A percentile compares a stretch with the other conserved stretches of the same genome.
These are phyloP conservation scores for Blastobotrys apis DNA, from an alignment of 1,139 yeast genomes.

Conservation along the genomic window DNA sequence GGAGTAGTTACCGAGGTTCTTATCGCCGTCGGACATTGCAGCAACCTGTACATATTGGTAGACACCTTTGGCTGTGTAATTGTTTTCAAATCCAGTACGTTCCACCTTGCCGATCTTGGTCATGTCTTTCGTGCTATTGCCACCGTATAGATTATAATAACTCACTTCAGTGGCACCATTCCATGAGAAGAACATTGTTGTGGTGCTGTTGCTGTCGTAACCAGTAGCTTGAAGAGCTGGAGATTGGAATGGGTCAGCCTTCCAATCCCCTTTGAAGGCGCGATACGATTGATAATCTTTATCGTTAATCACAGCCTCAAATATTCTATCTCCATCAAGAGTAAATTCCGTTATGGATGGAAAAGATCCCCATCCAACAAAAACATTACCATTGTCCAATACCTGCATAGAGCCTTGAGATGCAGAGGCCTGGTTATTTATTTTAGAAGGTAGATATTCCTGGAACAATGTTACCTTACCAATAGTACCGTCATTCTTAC, in stretches of 20 bases:
- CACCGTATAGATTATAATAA: constrained; percentile 1
- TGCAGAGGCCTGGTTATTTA: not conserved
- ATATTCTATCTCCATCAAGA: constrained; percentile 33
- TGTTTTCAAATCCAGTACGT: not conserved
- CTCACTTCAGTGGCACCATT: constrained; percentile 12
- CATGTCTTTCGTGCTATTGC: not conserved
- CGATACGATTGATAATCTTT: constrained; percentile 4
- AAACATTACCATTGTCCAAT: constrained; percentile 38
- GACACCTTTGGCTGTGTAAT: constrained; percentile 2
- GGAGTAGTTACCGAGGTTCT: not conserved
- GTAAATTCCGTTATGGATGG: constrained; percentile 41
- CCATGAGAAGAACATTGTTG: constrained; percentile 10
- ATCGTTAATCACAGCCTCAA: constrained; percentile 31
- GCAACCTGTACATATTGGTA: constrained; percentile 3
- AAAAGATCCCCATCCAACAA: constrained; percentile 42
- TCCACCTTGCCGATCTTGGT: not conserved
- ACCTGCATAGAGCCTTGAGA: constrained; percentile 43
- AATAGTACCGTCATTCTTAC: not conserved
- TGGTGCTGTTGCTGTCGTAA: constrained; percentile 1
- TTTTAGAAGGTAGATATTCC: constrained; percentile 2
- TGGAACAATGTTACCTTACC: constrained; percentile 8
- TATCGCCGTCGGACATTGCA: not conserved
- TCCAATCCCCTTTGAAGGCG: constrained; percentile 10
- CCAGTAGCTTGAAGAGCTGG: constrained; percentile 8
- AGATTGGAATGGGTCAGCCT: constrained; percentile 1